A percentile compares a stretch with the other conserved stretches of the same genome.
Conservation (phyloP, 139 green algal genomes). For the Micractinium sp. region DNA sequence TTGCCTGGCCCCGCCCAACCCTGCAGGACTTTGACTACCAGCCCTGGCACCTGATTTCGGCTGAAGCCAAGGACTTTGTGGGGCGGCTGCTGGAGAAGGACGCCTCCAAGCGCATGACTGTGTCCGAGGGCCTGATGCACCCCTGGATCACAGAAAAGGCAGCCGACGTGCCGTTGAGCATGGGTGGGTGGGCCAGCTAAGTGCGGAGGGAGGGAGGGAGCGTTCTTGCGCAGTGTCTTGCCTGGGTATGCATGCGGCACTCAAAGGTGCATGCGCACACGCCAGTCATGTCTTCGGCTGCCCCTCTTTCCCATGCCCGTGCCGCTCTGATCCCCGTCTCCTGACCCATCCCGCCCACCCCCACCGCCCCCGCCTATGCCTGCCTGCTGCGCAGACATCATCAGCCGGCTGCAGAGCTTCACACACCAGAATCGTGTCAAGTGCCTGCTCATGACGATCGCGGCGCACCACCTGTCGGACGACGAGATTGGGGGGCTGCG, state of each 20-base stretch:
- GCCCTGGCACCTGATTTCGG: constrained; percentile 40
- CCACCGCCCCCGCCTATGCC: background rate
- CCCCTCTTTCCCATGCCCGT: no score
- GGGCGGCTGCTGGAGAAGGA: constrained; percentile 40
- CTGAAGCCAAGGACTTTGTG: constrained; percentile 40
- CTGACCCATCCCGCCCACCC: no score
- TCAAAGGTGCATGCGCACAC: no score
- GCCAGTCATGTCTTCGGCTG: no score
- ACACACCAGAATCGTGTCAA: constrained; percentile 42
- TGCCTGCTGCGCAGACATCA: background rate
- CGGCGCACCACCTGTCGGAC: constrained; percentile 57
- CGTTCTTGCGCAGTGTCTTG: no score
- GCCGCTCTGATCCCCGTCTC: no score
- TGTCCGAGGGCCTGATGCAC: constrained; percentile 37
- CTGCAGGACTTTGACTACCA: constrained; percentile 31
- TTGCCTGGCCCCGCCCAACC: no score
- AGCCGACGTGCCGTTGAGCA: constrained; percentile 25
- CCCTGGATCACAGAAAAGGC: constrained; percentile 36
- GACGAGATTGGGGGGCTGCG: constrained; percentile 54
- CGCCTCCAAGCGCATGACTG: constrained; percentile 28
- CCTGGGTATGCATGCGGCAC: no score
- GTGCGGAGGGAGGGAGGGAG: no score
- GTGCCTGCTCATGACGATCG: constrained; percentile 48
- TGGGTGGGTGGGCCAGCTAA: background rate
- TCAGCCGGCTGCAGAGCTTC: constrained; percentile 39